These are phyloP conservation scores for Bipolaris oryzae DNA, from an alignment of 2,329 filamentous ascomycete species.

Conservation along the genomic window DNA sequence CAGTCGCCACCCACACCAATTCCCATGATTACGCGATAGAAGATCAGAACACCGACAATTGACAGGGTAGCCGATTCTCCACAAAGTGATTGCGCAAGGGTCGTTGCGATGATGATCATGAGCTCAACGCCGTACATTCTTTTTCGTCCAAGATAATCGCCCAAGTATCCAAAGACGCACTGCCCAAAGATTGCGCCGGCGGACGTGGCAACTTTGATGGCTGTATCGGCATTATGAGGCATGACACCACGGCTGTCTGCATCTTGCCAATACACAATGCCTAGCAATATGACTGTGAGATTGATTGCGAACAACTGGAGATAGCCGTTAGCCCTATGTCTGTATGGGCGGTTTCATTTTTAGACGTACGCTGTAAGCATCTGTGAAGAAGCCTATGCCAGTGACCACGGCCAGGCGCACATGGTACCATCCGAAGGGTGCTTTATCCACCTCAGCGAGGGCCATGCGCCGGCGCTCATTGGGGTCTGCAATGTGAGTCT, in stretches of 20 bases:
- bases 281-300: slow-evolving; percentile 67
- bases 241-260: slow-evolving; percentile 56
- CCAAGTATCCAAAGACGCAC: slow-evolving; percentile 70
- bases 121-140: slow-evolving; percentile 73
- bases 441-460: slow-evolving; percentile 46
- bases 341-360: not conserved
- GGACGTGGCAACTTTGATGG: slow-evolving; percentile 84
- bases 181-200: slow-evolving; percentile 85
- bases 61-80: slow-evolving; percentile 44
- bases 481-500: slow-evolving; percentile 42
- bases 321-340: slow-evolving; percentile 9
- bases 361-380: slow-evolving; percentile 64
- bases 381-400: slow-evolving; percentile 87
- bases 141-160: slow-evolving; percentile 78
- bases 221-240: slow-evolving; percentile 72
- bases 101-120: slow-evolving; percentile 49
- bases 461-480: slow-evolving; percentile 47
- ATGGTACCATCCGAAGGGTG: slow-evolving; percentile 65
- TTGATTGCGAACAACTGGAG: slow-evolving; percentile 63
- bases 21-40: slow-evolving; percentile 51
- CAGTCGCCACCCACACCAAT: slow-evolving; percentile 43
- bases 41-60: slow-evolving; percentile 48
- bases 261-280: slow-evolving; percentile 74
- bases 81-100: slow-evolving; percentile 48
- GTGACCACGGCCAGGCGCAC: slow-evolving; percentile 77